A percentile compares a stretch with the other conserved stretches of the same genome.
These are phyloP conservation scores for Nakazawaea laoshanensis DNA, from an alignment of 805 yeast genomes.

Conservation along the genomic window DNA sequence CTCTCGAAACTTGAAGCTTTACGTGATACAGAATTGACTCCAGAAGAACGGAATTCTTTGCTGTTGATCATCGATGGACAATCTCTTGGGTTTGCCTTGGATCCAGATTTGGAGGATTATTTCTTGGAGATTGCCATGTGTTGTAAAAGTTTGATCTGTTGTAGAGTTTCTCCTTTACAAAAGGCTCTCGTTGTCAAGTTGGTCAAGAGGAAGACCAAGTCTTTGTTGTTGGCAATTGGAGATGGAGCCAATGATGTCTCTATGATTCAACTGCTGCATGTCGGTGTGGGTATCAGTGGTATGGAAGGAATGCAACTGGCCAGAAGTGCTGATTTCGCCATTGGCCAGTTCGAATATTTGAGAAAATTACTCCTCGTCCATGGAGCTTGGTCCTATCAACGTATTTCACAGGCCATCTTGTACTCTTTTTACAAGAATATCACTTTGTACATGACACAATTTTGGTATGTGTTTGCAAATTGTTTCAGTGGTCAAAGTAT, in stretches of 20 bases:
- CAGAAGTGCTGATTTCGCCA: conserved; percentile 92
- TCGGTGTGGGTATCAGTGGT: conserved; percentile 98
- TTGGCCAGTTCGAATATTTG: conserved; percentile 89
- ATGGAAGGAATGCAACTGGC: conserved; percentile 99
- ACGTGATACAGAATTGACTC: conserved; percentile 52
- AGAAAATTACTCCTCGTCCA: conserved; percentile 82
- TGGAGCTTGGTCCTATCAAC: conserved; percentile 96
- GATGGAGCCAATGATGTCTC: conserved; percentile 99
- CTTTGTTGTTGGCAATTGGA: conserved; percentile 84
- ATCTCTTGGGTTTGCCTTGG: conserved; percentile 80
- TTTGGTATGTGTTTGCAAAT: conserved; percentile 92
- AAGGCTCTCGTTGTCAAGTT: conserved; percentile 93
- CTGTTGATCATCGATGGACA: conserved; percentile 94
- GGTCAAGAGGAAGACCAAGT: conserved; percentile 75
- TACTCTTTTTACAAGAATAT: conserved; percentile 95
- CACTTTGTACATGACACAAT: conserved; percentile 94
- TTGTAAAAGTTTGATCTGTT: conserved; percentile 95
- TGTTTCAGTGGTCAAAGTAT: conserved; percentile 94
- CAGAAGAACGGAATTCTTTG: conserved; percentile 65
- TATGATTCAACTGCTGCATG: conserved; percentile 99
- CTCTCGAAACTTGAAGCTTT: conserved; percentile 71
- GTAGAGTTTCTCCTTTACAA: conserved; percentile 96
- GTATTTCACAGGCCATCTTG: conserved; percentile 85
- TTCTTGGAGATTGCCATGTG: conserved; percentile 72
- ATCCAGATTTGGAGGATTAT: conserved; percentile 67